These are phyloP conservation scores for Arachnopeziza araneosa DNA, from an alignment of 2,329 filamentous ascomycete genomes.

Conservation along the genomic window DNA sequence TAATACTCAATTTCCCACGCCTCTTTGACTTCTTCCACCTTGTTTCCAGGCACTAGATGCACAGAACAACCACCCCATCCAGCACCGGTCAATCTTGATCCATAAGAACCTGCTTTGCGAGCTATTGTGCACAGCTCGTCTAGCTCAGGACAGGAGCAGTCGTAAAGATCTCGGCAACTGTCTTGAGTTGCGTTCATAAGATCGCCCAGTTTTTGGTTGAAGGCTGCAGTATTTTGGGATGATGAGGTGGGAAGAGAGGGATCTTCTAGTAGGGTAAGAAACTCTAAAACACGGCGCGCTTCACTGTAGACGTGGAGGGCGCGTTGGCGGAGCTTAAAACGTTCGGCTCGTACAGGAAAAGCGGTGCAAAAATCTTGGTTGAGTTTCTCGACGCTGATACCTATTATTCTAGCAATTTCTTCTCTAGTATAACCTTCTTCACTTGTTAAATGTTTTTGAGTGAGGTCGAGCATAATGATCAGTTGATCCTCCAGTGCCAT, in stretches of 20 bases:
- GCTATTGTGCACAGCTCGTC: slow-evolving; percentile 83
- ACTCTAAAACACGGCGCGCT: slow-evolving; percentile 77
- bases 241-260: slow-evolving; percentile 31
- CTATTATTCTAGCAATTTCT: slow-evolving; percentile 71
- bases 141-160: slow-evolving; percentile 90
- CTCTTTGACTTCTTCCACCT: slow-evolving; percentile 69
- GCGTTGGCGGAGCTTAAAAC: slow-evolving; percentile 81
- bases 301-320: slow-evolving; percentile 89
- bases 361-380: slow-evolving; percentile 76
- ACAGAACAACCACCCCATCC: slow-evolving; percentile 97
- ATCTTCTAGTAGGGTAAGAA: slow-evolving; percentile 70
- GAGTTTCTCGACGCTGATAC: slow-evolving; percentile 63
- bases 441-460: slow-evolving; percentile 65
- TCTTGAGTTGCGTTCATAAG: slow-evolving; percentile 87
- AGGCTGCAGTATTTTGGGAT: slow-evolving; percentile 44
- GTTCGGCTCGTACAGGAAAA: slow-evolving; percentile 82
- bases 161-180: slow-evolving; percentile 80
- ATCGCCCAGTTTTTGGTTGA: slow-evolving; percentile 67
- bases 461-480: slow-evolving; percentile 62
- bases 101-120: slow-evolving; percentile 70
- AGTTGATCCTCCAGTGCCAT: slow-evolving; percentile 59
- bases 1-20: slow-evolving; percentile 83
- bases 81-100: slow-evolving; percentile 82
- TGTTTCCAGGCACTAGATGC: slow-evolving; percentile 81
- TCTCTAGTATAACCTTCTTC: slow-evolving; percentile 83